Conservation (phyloP, 495 filamentous ascomycete genomes). For the Tuber melanosporum region DNA sequence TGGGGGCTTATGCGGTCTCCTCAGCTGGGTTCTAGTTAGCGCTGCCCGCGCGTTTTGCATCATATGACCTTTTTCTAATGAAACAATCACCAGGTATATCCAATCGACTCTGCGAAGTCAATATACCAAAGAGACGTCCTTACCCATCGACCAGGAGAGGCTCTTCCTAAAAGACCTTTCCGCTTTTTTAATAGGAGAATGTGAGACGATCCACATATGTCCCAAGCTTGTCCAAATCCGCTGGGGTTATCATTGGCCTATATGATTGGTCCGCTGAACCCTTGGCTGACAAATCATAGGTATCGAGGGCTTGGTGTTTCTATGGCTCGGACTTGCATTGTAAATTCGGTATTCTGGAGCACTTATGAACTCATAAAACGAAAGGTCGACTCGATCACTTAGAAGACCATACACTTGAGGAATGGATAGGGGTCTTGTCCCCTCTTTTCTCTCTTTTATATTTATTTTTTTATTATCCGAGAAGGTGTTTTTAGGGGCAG, state of each 20-base stretch:
- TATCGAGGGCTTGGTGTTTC: conserved; percentile 66
- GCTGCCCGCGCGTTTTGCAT: conserved; percentile 21
- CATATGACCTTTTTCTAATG: not conserved
- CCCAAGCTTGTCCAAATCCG: not conserved
- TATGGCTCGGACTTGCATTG: conserved; percentile 63
- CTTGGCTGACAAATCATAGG: conserved; percentile 13
- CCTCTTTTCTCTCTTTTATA: conserved; percentile 2
- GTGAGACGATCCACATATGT: conserved; percentile 46
- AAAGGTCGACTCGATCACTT: conserved; percentile 32
- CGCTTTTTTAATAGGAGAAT: conserved; percentile 64
- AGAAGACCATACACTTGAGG: not conserved
- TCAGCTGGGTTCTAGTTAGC: conserved; percentile 75
- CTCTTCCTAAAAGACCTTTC: conserved; percentile 56
- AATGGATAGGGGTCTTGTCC: not conserved
- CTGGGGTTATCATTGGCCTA: not conserved
- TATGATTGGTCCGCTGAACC: not conserved
- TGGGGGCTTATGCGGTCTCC: conserved; percentile 70
- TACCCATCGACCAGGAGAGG: conserved; percentile 56
- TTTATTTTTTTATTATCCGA: not conserved
- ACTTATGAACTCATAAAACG: conserved; percentile 66
- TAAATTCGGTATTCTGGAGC: conserved; percentile 75
- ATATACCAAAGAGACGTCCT: conserved; percentile 76
- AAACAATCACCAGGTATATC: conserved; percentile 52
- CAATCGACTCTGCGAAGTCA: conserved; percentile 75
- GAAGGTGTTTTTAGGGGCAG: not conserved